Evolutionary conservation across 768 basidiomycete species (phyloP), one percentile per base, ranked within the genome.

Genomic region (Gloeopeniophorella convolvens): DNA sequence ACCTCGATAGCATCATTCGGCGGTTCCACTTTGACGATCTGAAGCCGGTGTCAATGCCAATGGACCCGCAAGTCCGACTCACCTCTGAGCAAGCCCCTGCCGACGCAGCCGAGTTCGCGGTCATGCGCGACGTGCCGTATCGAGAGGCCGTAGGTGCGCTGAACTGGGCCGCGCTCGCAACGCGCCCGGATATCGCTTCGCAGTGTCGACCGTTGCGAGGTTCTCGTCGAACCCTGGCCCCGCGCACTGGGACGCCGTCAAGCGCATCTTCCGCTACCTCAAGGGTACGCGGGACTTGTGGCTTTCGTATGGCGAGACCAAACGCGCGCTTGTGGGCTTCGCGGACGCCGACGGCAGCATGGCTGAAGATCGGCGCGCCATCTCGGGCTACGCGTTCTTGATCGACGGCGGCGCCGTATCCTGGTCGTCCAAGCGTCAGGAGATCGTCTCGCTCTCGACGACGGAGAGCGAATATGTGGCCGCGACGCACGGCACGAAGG

Each of bases 391-490:
- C 48, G 65, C 45, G 11, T 68, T 62, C 61, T 59, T 62, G 4
- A 42, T 70, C 32, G 59, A 58, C 20, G 67, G 68, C 0, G 71
- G 66, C 4, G 59, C 68, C 2, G 59, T 77, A 5, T 55, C 63
- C 3, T 79, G 76, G 75, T 59, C 58, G 18, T 67, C 68, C 0
- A 63, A 66, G 40, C 63, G 67, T 37, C 77, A 79, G 57, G 36
- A 51, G 1, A 63, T 63, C 1, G 62, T 74, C 20, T 59, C 75
- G 0, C 55, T 66, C 0, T 77, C 72, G 0, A 72, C 68, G 0
- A 64, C 63, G 3, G 71, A 78, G 54, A 69, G 72, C 0, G 74
- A 77, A 61, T 76, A 72, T 57, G 63, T 73, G 10, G 71, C 71
- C 0, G 54, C 60, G 0, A 44, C 60, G 0, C 62, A 71, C 28